Base-by-base conservation (phyloP, 495 filamentous ascomycete genomes). In the Penicillium longicatenatum region DNA sequence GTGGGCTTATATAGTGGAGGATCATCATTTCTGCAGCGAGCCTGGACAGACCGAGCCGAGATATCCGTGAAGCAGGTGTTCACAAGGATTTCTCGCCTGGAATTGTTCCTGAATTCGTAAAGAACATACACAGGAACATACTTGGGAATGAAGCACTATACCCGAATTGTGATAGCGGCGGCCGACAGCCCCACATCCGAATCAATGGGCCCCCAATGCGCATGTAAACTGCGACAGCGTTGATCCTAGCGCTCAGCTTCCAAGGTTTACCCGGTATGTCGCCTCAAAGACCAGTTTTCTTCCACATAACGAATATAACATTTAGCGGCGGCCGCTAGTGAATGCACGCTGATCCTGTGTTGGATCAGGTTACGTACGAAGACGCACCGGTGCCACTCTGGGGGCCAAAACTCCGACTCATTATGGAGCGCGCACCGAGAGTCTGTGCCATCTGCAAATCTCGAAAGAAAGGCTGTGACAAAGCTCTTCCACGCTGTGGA, bases 401-500 rank as follows among this genome's bases (percentile, higher is more conserved):
- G 16, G 17, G 24, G 6, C 22, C 21, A 16, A 20, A 42, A 41
- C 8, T 19, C 19, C 17, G 10, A 26, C 7, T 8, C 11, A 21
- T 6, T 14, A 44, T 55, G 53, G 53, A 55, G 9, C 53, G 29
- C 19, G 53, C 53, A 4, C 43, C 30, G 20, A 43, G 30, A 41
- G 53, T 48, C 20, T 76, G 73, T 50, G 43, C 50, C n/a, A 65
- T 55, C 17, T 77, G 72, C 53, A 71, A 69, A 51, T 24, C 49
- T 16, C 67, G 69, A 21, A 77, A 77, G 61, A 70, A 70, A 45
- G 63, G 68, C 22, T 77, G 74, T 41, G 70, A 68, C 57, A 77
- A 77, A 49, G 51, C 56, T 2, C 54, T 74, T 35, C 74, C 74
- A 10, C 49, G 42, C 10, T 77, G 74, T 54, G 66, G 62, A n/a